These are phyloP conservation scores for Aspergillus olivimuriae DNA, from an alignment of 495 filamentous ascomycete species.

Conservation along the genomic window DNA sequence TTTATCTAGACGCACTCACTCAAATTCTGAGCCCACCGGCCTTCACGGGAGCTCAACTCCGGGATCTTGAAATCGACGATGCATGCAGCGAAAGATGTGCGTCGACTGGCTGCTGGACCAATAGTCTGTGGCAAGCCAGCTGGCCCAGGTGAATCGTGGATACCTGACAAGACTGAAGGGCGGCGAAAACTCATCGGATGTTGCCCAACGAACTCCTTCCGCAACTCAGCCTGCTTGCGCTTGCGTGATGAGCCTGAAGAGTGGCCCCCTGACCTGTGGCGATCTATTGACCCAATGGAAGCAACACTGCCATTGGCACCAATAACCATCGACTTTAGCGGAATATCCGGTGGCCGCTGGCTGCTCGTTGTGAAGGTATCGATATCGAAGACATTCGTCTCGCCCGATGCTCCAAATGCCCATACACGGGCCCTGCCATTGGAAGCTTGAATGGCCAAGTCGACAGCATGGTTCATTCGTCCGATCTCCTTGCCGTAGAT, in stretches of 20 bases:
- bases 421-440: slow-evolving; percentile 33
- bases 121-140: neutral
- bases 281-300: slow-evolving; percentile 13
- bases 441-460: slow-evolving; percentile 30
- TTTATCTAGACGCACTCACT: slow-evolving; percentile 12
- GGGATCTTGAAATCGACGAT: slow-evolving; percentile 38
- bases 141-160: neutral
- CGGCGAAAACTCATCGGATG: slow-evolving; percentile 9
- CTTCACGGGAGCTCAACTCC: slow-evolving; percentile 20
- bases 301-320: slow-evolving; percentile 24
- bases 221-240: slow-evolving; percentile 20
- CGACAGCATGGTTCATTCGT: slow-evolving; percentile 28
- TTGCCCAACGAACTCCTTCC: slow-evolving; percentile 20
- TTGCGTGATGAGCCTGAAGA: slow-evolving; percentile 18
- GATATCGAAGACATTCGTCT: slow-evolving; percentile 29
- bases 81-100: slow-evolving; percentile 33
- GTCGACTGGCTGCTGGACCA: slow-evolving; percentile 11
- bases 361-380: slow-evolving; percentile 24
- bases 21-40: slow-evolving; percentile 14
- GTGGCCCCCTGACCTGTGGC: slow-evolving; percentile 3
- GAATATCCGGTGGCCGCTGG: slow-evolving; percentile 7
- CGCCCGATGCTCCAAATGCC: slow-evolving; percentile 31
- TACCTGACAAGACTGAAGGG: neutral
- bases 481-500: slow-evolving; percentile 40
- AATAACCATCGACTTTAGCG: slow-evolving; percentile 22